phyloP scores from a whole-genome alignment of 371 early-diverging fungal genomes.

The Capniomyces stellatus region DNA sequence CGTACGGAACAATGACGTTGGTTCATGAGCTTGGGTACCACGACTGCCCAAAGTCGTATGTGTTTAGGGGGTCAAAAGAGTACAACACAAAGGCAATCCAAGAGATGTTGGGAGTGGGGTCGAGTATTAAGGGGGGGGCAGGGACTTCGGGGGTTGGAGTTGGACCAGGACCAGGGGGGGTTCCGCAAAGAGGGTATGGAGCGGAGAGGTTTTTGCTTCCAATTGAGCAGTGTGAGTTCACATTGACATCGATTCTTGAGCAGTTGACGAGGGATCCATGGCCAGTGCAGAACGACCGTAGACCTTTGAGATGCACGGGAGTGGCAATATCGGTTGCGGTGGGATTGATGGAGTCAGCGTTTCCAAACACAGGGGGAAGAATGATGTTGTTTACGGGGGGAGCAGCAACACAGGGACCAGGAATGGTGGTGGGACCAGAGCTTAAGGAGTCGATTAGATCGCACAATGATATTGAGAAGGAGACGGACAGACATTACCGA shows the following conservation, averaged over 20 bases:
- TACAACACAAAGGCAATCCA: slow-evolving; percentile 88
- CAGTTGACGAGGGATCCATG: slow-evolving; percentile 97
- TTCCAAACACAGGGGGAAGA: slow-evolving; percentile 86
- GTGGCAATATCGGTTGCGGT: slow-evolving; percentile 94
- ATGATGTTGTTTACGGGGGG: slow-evolving; percentile 97
- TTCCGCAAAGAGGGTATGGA: slow-evolving; percentile 12
- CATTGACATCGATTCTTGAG: slow-evolving; percentile 83
- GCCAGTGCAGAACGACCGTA: slow-evolving; percentile 87
- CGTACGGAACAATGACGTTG: slow-evolving; percentile 98
- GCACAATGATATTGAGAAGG: slow-evolving; percentile 96
- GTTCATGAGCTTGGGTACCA: slow-evolving; percentile 87
- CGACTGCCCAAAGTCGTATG: slow-evolving; percentile 92
- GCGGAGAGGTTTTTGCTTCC: slow-evolving; percentile 64
- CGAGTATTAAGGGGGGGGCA: slow-evolving; percentile 43
- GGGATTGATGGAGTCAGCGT: slow-evolving; percentile 82
- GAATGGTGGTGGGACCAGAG: slow-evolving; percentile 84
- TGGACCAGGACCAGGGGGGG: background rate
- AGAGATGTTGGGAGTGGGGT: slow-evolving; percentile 77
- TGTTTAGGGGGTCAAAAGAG: slow-evolving; percentile 96
- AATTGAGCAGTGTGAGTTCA: slow-evolving; percentile 86
- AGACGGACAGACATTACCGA: slow-evolving; percentile 77
- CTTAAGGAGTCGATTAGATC: slow-evolving; percentile 90
- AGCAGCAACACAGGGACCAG: slow-evolving; percentile 96
- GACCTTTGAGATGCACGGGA: slow-evolving; percentile 95
- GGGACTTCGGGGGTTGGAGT: slow-evolving; percentile 28